phyloP scores from a whole-genome alignment of 495 filamentous ascomycete genomes.

The Penicillium lividum region DNA sequence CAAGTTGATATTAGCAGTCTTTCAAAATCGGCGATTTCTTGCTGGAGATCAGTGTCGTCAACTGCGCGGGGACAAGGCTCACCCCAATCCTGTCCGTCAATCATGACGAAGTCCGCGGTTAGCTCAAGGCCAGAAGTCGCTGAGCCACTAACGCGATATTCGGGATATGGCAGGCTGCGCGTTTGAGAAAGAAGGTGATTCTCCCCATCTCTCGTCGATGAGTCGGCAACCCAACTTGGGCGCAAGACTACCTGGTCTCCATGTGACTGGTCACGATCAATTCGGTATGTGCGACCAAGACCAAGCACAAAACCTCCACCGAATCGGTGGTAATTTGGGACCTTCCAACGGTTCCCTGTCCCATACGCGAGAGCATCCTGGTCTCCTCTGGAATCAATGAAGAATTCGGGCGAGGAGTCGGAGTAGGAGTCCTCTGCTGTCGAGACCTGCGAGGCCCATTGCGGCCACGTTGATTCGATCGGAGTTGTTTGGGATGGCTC shows the following conservation, averaged over 20 bases:
- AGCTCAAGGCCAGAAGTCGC: not conserved
- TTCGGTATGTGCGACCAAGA: conserved; percentile 41
- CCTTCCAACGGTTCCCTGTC: conserved; percentile 58
- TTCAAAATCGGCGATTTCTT: not conserved
- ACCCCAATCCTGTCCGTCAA: not conserved
- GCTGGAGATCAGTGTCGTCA: not conserved
- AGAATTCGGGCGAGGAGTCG: conserved; percentile 22
- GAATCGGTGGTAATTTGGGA: conserved; percentile 59
- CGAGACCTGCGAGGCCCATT: not conserved
- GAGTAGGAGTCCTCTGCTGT: not conserved
- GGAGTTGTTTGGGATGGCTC: not conserved
- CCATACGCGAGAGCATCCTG: conserved; percentile 61
- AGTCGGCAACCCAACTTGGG: not conserved
- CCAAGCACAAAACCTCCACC: conserved; percentile 65
- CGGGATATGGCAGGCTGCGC: not conserved
- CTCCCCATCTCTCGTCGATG: not conserved
- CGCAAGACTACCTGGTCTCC: conserved; percentile 49
- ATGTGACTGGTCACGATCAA: conserved; percentile 53
- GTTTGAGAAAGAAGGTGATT: not conserved
- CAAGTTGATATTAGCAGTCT: not conserved
- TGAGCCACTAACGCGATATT: not conserved
- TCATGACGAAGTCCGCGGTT: not conserved
- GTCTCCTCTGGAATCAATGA: conserved; percentile 64
- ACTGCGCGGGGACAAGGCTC: not conserved
- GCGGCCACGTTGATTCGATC: not conserved